Base-by-base conservation (phyloP, 2,329 filamentous ascomycete genomes). In the Hypoxylon sp. region DNA sequence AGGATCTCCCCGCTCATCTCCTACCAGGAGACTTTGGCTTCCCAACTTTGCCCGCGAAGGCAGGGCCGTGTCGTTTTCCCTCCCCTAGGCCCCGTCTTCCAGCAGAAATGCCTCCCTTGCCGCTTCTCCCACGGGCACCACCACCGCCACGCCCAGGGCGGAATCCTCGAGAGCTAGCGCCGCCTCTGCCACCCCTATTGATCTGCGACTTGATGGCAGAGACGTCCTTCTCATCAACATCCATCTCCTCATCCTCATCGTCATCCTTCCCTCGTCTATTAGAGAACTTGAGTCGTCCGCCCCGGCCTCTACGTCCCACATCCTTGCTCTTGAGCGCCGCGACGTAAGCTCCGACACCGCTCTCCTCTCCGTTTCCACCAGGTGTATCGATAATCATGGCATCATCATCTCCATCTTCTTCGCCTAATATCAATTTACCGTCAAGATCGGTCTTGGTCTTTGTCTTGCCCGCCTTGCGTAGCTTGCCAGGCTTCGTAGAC, bases 351-450 rank as follows among this genome's bases (percentile, higher is more conserved):
- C 86, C 86, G 3, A 92, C 88, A 11, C 90, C 90, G 19, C 83
- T 85, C 62, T 82, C 82, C 57, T 80, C 81, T 28, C 79, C 80
- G 21, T 77, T 82, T 0, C 72, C 76, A 9, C 66, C 74, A 6
- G 76, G 79, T 21, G 81, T 82, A 19, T 94, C 91, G 73, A 93
- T 80, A 32, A 87, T 86, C 86, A 91, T 91, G 73, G 86, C 87
- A 21, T 84, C 83, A 63, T 82, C 83, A 50, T 83, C 83, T 11
- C 82, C 83, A 46, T 85, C 82, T 50, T 86, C 85, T 73, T 85
- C 84, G 73, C 90, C 91, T 58, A 97, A 85, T 71, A 97, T 87
- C 45, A 97, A 86, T 81, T 94, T 96, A 68, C 93, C 93, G 77
- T 97, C 93, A 52, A 90, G 79, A 75, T 96, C 90, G 13, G 85